Conservation (phyloP, 306 rosid genomes). For the barrel medic (Medicago truncatula) region DNA sequence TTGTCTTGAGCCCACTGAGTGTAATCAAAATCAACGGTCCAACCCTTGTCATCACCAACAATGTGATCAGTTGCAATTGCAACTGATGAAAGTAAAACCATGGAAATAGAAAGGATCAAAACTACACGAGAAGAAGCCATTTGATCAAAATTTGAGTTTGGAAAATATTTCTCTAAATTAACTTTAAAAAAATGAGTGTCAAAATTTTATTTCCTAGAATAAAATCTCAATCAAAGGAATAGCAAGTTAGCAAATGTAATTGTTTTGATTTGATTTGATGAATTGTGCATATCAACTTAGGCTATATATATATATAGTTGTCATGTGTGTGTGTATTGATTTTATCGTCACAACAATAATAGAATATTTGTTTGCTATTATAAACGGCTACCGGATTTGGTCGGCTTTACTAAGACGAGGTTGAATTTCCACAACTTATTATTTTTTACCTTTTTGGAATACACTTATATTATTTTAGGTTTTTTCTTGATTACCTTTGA, state of each 20-base stretch:
- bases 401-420: conserved; percentile 36
- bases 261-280: conserved; percentile 24
- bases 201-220: neutral
- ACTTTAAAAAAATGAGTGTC: neutral
- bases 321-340: neutral
- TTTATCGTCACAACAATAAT: neutral
- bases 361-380: no score
- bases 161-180: neutral
- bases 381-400: conserved; percentile 35
- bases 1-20: conserved; percentile 47
- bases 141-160: neutral
- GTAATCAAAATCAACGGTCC: conserved; percentile 46
- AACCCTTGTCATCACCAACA: conserved; percentile 55
- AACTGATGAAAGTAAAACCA: conserved; percentile 47
- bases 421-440: neutral
- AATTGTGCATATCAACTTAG: conserved; percentile 5
- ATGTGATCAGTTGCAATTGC: conserved; percentile 46
- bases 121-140: conserved; percentile 48
- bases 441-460: no score
- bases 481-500: no score
- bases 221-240: neutral
- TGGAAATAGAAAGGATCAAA: conserved; percentile 35
- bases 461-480: no score
- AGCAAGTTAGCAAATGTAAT: conserved; percentile 9
- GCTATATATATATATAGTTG: conserved; percentile 38